These are phyloP conservation scores for Ganoderma leucocontextum DNA, from an alignment of 1,284 basidiomycete genomes.

Conservation along the genomic window DNA sequence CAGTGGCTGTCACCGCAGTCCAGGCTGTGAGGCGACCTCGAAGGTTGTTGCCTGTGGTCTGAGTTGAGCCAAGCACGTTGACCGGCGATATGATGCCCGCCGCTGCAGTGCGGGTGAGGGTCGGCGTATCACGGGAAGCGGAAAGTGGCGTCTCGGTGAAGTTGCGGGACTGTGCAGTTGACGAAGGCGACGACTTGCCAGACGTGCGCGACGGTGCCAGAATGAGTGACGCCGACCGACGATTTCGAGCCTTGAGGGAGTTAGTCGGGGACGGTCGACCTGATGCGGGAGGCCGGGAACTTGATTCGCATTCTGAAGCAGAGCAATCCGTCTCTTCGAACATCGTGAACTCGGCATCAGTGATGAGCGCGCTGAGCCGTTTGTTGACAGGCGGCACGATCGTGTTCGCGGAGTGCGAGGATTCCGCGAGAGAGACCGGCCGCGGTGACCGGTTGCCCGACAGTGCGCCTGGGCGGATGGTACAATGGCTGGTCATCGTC, in stretches of 20 bases:
- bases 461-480: constrained; percentile 64
- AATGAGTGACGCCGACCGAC: constrained; percentile 71
- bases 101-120: constrained; percentile 50
- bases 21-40: constrained; percentile 60
- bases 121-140: constrained; percentile 45
- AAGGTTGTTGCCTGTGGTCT: constrained; percentile 52
- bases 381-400: constrained; percentile 65
- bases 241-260: constrained; percentile 54
- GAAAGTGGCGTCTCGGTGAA: constrained; percentile 29
- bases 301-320: constrained; percentile 51
- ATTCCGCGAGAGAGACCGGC: constrained; percentile 79
- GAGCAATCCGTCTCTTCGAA: constrained; percentile 44
- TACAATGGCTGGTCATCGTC: constrained; percentile 70
- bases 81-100: constrained; percentile 52
- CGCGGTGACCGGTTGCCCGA: constrained; percentile 61
- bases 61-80: constrained; percentile 41
- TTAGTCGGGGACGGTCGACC: constrained; percentile 38
- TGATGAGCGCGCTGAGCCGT: constrained; percentile 71
- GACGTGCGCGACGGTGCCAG: constrained; percentile 42
- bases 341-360: constrained; percentile 64
- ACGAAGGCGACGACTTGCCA: constrained; percentile 16
- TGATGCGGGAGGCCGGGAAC: constrained; percentile 25
- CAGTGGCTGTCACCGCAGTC: constrained; percentile 45
- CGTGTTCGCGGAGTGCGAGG: constrained; percentile 74
- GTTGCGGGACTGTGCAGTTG: constrained; percentile 23